phyloP scores from a whole-genome alignment of 1,284 basidiomycete genomes.

The Megacollybia platyphylla region DNA sequence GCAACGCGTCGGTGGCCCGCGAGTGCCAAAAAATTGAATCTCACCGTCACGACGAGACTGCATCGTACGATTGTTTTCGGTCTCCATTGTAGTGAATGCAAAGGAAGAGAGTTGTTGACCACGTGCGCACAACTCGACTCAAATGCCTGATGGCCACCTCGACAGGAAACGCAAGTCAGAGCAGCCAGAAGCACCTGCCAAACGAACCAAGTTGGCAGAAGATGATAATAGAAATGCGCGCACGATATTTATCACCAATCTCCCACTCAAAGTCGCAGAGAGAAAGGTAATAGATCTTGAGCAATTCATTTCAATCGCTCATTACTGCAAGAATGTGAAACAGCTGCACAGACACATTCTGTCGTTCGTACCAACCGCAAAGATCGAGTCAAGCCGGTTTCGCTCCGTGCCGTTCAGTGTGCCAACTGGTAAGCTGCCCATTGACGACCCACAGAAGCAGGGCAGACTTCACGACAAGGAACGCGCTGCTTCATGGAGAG shows the following conservation, averaged over 20 bases:
- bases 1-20: conserved; percentile 19
- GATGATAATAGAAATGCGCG: conserved; percentile 72
- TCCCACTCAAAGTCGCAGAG: conserved; percentile 67
- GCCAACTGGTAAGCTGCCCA: conserved; percentile 55
- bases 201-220: conserved; percentile 4
- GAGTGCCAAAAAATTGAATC: conserved; percentile 15
- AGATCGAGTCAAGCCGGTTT: conserved; percentile 85
- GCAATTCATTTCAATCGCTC: conserved; percentile 1
- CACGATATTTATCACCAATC: conserved; percentile 91
- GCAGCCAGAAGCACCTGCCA: no score
- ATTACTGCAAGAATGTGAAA: conserved; percentile 37
- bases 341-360: conserved; percentile 65
- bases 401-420: conserved; percentile 80
- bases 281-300: conserved; percentile 41
- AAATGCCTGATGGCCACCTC: not conserved
- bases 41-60: conserved; percentile 54
- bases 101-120: conserved; percentile 3
- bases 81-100: conserved; percentile 11
- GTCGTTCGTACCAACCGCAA: conserved; percentile 52
- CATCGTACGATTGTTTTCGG: conserved; percentile 45
- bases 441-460: conserved; percentile 16
- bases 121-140: conserved; percentile 1
- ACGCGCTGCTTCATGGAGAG: conserved; percentile 59
- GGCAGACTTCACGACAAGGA: conserved; percentile 36
- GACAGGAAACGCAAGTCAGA: no score